Evolutionary conservation across 768 basidiomycete species (phyloP).

Genomic region (Inosperma sp.): DNA sequence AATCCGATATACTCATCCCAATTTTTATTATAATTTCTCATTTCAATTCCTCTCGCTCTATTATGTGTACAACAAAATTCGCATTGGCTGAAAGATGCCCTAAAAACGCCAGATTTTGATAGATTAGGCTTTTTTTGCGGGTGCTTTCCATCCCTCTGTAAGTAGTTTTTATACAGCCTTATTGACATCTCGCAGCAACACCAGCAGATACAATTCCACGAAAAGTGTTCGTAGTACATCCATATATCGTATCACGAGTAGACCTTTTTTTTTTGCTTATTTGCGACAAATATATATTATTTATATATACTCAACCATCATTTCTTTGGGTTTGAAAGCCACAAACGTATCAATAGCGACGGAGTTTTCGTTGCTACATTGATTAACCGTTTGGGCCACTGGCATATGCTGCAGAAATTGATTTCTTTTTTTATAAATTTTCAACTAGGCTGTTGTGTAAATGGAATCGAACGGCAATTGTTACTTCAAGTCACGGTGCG

Average conservation of each 20-base stretch:
- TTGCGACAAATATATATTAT: neutral
- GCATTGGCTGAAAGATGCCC: conserved; percentile 26
- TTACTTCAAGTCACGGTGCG: no score
- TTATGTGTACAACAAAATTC: conserved; percentile 46
- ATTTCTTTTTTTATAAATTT: no score
- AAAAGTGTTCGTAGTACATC: conserved; percentile 15
- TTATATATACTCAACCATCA: no score
- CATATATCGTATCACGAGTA: conserved; percentile 15
- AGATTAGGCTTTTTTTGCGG: conserved; percentile 30
- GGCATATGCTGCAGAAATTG: no score
- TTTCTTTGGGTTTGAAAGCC: no score
- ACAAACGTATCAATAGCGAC: no score
- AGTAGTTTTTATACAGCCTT: conserved; percentile 25
- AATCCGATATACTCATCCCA: conserved; percentile 1
- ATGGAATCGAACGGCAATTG: no score
- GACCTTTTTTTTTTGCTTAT: conserved; percentile 2
- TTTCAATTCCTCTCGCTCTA: conserved; percentile 21
- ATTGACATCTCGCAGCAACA: neutral
- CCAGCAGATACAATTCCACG: conserved; percentile 17
- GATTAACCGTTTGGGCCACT: no score
- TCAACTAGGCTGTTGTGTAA: no score
- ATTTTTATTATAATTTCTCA: neutral
- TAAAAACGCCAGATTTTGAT: conserved; percentile 30
- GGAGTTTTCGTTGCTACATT: no score
- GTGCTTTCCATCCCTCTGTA: conserved; percentile 23